These are phyloP conservation scores for Xylaria telfairii DNA, from an alignment of 495 filamentous ascomycete species.

Conservation along the genomic window DNA sequence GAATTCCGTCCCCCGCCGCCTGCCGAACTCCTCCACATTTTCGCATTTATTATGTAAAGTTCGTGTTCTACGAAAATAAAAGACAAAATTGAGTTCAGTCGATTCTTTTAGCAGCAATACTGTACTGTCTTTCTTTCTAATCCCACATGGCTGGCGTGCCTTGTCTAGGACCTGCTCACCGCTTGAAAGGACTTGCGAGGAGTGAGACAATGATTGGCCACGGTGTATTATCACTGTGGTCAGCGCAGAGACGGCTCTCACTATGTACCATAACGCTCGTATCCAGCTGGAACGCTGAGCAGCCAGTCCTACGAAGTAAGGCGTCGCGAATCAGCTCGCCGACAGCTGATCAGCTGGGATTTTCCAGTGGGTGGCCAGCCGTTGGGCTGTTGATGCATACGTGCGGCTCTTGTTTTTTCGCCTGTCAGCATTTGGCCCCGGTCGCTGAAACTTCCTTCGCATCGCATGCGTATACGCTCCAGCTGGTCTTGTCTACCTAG, in stretches of 20 bases:
- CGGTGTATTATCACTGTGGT: not conserved
- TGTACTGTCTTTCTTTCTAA: not conserved
- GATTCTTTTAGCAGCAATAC: not conserved
- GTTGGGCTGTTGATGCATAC: not conserved
- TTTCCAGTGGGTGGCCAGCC: not conserved
- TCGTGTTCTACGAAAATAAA: not conserved
- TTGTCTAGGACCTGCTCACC: constrained; percentile 13
- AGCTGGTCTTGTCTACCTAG: not conserved
- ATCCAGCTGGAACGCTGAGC: not conserved
- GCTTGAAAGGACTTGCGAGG: constrained; percentile 5
- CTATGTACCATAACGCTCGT: constrained; percentile 1
- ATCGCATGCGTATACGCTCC: not conserved
- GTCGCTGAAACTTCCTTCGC: not conserved
- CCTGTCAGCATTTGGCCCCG: not conserved
- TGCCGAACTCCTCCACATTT: not conserved
- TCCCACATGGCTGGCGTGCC: not conserved
- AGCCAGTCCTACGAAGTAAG: not conserved
- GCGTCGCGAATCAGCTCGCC: constrained; percentile 4
- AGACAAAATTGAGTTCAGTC: not conserved
- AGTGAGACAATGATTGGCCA: constrained; percentile 4
- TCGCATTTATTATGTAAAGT: not conserved
- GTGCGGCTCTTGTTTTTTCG: constrained; percentile 6
- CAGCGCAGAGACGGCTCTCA: not conserved
- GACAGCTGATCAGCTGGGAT: constrained; percentile 10
- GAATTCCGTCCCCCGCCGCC: not conserved